Conservation (phyloP, 2,329 filamentous ascomycete species). For the Pseudomassariella vexata region DNA sequence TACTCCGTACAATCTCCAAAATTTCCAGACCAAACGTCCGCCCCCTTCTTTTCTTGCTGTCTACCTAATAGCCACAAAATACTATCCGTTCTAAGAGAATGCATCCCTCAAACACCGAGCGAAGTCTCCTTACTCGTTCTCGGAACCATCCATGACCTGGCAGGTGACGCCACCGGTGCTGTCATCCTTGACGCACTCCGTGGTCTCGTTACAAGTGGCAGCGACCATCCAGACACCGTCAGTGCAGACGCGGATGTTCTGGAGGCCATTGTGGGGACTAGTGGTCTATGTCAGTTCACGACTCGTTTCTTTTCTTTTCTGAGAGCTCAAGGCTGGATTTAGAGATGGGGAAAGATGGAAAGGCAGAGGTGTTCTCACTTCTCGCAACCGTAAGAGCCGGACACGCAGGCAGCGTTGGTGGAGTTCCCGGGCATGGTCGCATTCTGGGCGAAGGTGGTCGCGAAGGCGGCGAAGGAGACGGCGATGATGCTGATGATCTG, state of each 20-base stretch:
- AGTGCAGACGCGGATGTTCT: slow-evolving; percentile 12
- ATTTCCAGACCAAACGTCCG: no score
- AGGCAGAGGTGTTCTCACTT: no score
- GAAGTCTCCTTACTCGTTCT: no score
- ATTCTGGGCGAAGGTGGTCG: slow-evolving; percentile 1
- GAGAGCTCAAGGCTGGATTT: no score
- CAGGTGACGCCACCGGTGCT: slow-evolving; percentile 7
- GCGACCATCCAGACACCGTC: slow-evolving; percentile 9
- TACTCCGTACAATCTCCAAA: no score
- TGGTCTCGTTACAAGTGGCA: slow-evolving; percentile 8
- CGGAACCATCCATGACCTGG: no score
- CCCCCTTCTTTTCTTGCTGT: no score
- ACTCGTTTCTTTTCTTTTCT: no score
- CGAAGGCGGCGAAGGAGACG: slow-evolving; percentile 14
- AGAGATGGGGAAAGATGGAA: no score
- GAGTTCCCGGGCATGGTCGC: not conserved
- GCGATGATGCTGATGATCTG: slow-evolving; percentile 20
- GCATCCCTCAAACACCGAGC: no score
- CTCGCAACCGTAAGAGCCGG: slow-evolving; percentile 2
- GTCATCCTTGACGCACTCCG: slow-evolving; percentile 9
- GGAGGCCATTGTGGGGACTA: slow-evolving; percentile 7
- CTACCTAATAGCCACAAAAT: no score
- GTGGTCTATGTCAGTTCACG: not conserved
- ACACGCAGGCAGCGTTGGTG: not conserved
- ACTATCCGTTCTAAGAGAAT: no score